Percentiles rank a stretch among this genome's conserved stretches.
Evolutionary conservation across 768 basidiomycete genomes (phyloP).

Genomic region (Zangia roseola): DNA sequence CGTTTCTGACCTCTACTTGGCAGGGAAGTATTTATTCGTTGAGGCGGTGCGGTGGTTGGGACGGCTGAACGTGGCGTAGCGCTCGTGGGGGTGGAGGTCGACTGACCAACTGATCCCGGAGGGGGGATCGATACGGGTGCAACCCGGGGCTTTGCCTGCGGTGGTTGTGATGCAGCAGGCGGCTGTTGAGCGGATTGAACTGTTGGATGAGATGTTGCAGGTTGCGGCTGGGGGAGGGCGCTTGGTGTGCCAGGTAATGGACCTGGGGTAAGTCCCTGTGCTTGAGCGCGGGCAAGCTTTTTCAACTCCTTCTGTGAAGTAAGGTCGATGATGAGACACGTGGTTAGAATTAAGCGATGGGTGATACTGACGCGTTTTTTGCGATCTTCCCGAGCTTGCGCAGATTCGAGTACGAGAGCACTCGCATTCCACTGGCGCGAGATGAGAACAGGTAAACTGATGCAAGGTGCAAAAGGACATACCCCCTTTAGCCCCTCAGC

Average conservation of each 20-base stretch:
- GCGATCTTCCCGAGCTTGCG: slow-evolving; percentile 74
- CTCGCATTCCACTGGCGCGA: slow-evolving; percentile 62
- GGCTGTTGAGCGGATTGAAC: slow-evolving; percentile 24
- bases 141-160: slow-evolving; percentile 28
- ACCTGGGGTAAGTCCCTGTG: slow-evolving; percentile 28
- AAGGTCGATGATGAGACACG: slow-evolving; percentile 10
- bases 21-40: slow-evolving; percentile 12
- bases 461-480: slow-evolving; percentile 29
- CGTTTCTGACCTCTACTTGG: slow-evolving; percentile 34
- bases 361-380: slow-evolving; percentile 63
- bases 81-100: slow-evolving; percentile 34
- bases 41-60: slow-evolving; percentile 25
- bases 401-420: slow-evolving; percentile 60
- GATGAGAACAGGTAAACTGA: slow-evolving; percentile 10
- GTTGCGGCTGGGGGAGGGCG: slow-evolving; percentile 36
- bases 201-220: slow-evolving; percentile 24
- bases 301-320: slow-evolving; percentile 65
- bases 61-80: slow-evolving; percentile 31
- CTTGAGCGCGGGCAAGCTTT: slow-evolving; percentile 58
- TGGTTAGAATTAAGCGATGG: slow-evolving; percentile 4
- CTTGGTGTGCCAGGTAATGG: slow-evolving; percentile 23
- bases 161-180: slow-evolving; percentile 12
- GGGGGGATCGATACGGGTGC: slow-evolving; percentile 35
- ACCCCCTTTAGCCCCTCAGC: slow-evolving; percentile 74
- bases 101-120: slow-evolving; percentile 21